Percentiles rank a stretch among this genome's conserved stretches.
These are phyloP conservation scores for Hypsizygus ulmarius DNA, from an alignment of 1,284 basidiomycete species.

Conservation along the genomic window DNA sequence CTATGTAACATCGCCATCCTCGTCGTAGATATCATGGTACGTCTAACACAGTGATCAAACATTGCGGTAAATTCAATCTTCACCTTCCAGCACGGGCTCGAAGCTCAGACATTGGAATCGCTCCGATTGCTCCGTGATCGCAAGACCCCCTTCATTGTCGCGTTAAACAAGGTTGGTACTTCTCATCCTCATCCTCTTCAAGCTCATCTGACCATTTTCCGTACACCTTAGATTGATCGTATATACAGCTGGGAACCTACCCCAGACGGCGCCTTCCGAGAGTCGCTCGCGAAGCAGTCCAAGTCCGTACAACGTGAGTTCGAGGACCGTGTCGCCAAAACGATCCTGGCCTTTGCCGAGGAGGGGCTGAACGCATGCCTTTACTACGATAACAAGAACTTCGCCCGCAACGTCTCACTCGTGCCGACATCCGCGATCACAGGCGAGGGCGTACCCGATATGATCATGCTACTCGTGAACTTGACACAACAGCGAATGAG, in stretches of 20 bases:
- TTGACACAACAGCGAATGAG: slow-evolving; percentile 99
- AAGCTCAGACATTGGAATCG: slow-evolving; percentile 97
- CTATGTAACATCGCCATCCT: slow-evolving; percentile 99
- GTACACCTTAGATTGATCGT: slow-evolving; percentile 81
- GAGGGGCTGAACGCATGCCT: slow-evolving; percentile 95
- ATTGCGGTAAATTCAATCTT: slow-evolving; percentile 8
- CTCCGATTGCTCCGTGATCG: slow-evolving; percentile 89
- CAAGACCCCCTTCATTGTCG: slow-evolving; percentile 99
- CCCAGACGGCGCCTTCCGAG: slow-evolving; percentile 90
- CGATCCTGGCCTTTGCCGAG: slow-evolving; percentile 92
- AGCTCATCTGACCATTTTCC: slow-evolving; percentile 15
- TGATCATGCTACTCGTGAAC: slow-evolving; percentile 98
- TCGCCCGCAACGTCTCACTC: slow-evolving; percentile 91
- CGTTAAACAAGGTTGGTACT: slow-evolving; percentile 83
- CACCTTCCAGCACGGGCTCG: slow-evolving; percentile 82
- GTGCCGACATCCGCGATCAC: slow-evolving; percentile 98
- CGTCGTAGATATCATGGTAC: slow-evolving; percentile 97
- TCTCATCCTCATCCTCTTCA: slow-evolving; percentile 6
- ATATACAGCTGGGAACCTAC: slow-evolving; percentile 94
- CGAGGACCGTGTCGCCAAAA: slow-evolving; percentile 84
- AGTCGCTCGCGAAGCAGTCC: slow-evolving; percentile 87
- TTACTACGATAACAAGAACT: slow-evolving; percentile 98
- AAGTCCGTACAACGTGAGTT: slow-evolving; percentile 88
- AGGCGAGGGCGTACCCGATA: slow-evolving; percentile 99
- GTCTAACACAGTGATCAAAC: slow-evolving; percentile 19